These are phyloP conservation scores for Phalaenopsis hybrid DNA, from an alignment of 116 monocot species.

Conservation along the genomic window DNA sequence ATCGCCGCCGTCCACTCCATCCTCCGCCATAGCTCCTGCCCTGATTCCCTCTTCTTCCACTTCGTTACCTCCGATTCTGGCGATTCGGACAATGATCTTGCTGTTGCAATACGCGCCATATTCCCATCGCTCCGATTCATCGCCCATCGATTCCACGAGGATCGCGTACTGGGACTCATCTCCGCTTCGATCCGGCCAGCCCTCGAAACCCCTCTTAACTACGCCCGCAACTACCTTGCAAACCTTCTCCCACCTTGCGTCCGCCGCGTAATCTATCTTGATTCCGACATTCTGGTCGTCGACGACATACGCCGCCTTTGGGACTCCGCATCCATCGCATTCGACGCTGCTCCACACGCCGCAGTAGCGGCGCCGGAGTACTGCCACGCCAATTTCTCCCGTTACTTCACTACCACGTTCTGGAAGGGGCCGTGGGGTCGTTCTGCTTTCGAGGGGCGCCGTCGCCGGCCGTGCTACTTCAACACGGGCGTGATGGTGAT, in stretches of 20 bases:
- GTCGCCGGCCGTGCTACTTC: conserved; percentile 16
- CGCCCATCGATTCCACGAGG: conserved; percentile 3
- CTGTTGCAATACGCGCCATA: neutral
- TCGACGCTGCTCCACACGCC: neutral
- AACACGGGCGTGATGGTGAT: conserved; percentile 23
- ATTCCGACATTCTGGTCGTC: conserved; percentile 37
- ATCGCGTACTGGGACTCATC: conserved; percentile 39
- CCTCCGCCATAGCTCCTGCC: conserved; percentile 10
- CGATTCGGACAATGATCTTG: neutral
- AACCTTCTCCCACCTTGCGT: conserved; percentile 48
- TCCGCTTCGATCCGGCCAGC: conserved; percentile 50
- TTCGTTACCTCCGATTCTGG: neutral
- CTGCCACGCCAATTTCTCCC: conserved; percentile 13
- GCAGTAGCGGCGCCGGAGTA: conserved; percentile 19
- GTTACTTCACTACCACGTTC: conserved; percentile 21
- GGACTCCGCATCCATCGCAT: conserved; percentile 5
- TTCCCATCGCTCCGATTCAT: conserved; percentile 12
- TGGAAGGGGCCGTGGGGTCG: conserved; percentile 10
- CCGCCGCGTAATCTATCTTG: conserved; percentile 41
- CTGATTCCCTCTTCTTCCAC: conserved; percentile 14
- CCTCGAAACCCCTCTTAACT: conserved; percentile 63
- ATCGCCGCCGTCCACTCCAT: conserved; percentile 15
- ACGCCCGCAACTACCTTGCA: conserved; percentile 62
- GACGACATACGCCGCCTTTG: conserved; percentile 18
- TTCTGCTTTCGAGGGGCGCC: conserved; percentile 1